Conservation (phyloP, 495 filamentous ascomycete genomes). For the Xylaria grammica region DNA sequence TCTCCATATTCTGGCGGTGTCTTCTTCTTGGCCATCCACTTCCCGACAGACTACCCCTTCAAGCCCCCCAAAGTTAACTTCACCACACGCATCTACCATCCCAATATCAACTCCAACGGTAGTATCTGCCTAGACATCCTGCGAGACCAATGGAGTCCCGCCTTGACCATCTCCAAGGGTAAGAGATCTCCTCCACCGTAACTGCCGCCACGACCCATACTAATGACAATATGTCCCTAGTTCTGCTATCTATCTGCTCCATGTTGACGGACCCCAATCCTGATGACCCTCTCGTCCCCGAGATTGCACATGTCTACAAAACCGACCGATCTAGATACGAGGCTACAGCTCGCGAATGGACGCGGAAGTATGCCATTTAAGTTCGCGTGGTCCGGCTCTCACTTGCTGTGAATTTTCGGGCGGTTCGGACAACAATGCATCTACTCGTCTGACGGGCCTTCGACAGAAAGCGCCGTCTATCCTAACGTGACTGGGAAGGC, state of each 20-base stretch:
- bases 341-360: constrained; percentile 97
- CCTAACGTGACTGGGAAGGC: not conserved
- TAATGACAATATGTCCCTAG: constrained; percentile 47
- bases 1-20: constrained; percentile 96
- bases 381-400: constrained; percentile 19
- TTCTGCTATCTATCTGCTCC: constrained; percentile 97
- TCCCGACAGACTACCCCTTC: constrained; percentile 99
- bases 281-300: constrained; percentile 95
- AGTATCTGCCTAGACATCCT: constrained; percentile 98
- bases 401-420: not conserved
- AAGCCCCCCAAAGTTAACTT: constrained; percentile 99
- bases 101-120: constrained; percentile 99
- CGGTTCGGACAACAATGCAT: not conserved
- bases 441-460: constrained; percentile 16
- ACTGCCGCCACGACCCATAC: no score
- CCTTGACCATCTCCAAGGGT: constrained; percentile 99
- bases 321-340: constrained; percentile 95
- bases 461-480: not conserved
- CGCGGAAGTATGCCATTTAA: constrained; percentile 95
- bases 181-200: constrained; percentile 30
- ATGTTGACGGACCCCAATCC: constrained; percentile 99
- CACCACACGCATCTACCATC: constrained; percentile 98
- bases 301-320: constrained; percentile 99
- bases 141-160: constrained; percentile 98
- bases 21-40: constrained; percentile 98